Evolutionary conservation across 2,329 filamentous ascomycete species (phyloP).

Genomic region (Epicoccum nigrum): DNA sequence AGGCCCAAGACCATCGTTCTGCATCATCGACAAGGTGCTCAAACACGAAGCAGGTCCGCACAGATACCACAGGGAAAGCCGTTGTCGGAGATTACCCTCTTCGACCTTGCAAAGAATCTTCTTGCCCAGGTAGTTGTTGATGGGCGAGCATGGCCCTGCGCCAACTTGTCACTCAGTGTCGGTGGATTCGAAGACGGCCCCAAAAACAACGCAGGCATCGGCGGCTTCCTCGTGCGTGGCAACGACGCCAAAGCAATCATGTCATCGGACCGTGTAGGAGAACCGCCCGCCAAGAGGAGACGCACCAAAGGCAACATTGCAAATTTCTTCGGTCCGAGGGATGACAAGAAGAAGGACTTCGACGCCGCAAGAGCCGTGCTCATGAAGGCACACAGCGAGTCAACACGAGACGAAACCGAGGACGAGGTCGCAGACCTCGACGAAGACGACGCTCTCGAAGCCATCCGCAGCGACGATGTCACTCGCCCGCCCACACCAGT

Average conservation of each 20-base stretch:
- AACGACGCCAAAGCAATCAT: constrained; percentile 60
- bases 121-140: constrained; percentile 79
- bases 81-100: constrained; percentile 74
- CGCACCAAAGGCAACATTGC: constrained; percentile 45
- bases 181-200: constrained; percentile 91
- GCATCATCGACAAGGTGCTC: constrained; percentile 76
- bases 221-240: constrained; percentile 77
- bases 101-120: constrained; percentile 76
- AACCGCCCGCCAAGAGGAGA: constrained; percentile 40
- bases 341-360: constrained; percentile 42
- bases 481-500: constrained; percentile 24
- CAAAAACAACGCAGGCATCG: constrained; percentile 83
- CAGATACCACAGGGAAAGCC: constrained; percentile 78
- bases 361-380: constrained; percentile 41
- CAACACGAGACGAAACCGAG: constrained; percentile 33
- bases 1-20: constrained; percentile 85
- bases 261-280: constrained; percentile 25
- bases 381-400: constrained; percentile 35
- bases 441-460: constrained; percentile 18
- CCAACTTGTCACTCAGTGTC: constrained; percentile 86
- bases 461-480: constrained; percentile 19
- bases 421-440: constrained; percentile 27
- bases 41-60: constrained; percentile 75
- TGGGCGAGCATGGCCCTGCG: constrained; percentile 84
- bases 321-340: constrained; percentile 44